phyloP scores from a whole-genome alignment of 768 basidiomycete species.

The Aureoboletus auriporus region DNA sequence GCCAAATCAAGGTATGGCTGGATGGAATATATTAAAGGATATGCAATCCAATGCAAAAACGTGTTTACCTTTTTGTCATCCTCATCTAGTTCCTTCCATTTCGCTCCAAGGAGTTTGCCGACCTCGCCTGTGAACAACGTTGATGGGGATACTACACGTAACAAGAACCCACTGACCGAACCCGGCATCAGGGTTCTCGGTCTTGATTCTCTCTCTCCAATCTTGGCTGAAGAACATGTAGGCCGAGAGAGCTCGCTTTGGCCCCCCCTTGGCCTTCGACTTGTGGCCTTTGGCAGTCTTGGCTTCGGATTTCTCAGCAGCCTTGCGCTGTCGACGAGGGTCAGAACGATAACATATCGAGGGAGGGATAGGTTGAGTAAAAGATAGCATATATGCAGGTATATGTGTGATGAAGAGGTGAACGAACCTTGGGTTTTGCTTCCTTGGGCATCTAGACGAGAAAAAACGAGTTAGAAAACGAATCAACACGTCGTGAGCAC shows the following conservation, averaged over 20 bases:
- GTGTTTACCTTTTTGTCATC: constrained; percentile 83
- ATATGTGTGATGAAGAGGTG: constrained; percentile 1
- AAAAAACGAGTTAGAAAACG: constrained; percentile 31
- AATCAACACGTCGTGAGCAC: constrained; percentile 38
- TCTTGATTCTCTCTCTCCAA: constrained; percentile 92
- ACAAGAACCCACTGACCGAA: constrained; percentile 58
- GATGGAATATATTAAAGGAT: constrained; percentile 7
- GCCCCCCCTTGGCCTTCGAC: constrained; percentile 61
- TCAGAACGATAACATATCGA: constrained; percentile 12
- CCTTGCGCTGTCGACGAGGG: constrained; percentile 54
- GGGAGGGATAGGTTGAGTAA: constrained; percentile 3
- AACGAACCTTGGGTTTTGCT: constrained; percentile 63
- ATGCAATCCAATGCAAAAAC: not conserved
- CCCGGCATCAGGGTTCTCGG: constrained; percentile 90
- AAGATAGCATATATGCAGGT: constrained; percentile 17
- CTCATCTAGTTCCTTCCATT: constrained; percentile 95
- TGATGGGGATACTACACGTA: constrained; percentile 2
- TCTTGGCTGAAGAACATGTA: constrained; percentile 99
- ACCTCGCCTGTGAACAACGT: constrained; percentile 62
- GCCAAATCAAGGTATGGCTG: constrained; percentile 91
- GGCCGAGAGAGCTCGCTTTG: constrained; percentile 90
- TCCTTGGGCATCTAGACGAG: constrained; percentile 73
- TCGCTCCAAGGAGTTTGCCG: constrained; percentile 91
- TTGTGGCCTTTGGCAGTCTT: constrained; percentile 57
- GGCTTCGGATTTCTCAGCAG: constrained; percentile 63